Conservation (phyloP, 306 rosid genomes). For the Fragaria nilgerrensis region DNA sequence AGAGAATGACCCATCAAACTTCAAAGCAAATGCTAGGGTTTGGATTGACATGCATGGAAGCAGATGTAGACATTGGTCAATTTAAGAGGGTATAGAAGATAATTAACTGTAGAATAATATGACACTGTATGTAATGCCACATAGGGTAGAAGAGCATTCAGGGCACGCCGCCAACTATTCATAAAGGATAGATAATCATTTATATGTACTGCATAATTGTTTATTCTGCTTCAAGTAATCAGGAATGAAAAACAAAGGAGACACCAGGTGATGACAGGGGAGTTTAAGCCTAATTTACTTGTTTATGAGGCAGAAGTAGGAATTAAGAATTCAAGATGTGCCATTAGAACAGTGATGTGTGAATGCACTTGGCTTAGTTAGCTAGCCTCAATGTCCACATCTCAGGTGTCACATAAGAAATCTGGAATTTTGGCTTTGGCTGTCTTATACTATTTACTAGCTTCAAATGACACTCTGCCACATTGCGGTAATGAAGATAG, state of each 20-base stretch:
- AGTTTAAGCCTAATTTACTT: background rate
- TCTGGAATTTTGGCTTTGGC: constrained; percentile 43
- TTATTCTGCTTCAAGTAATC: constrained; percentile 2
- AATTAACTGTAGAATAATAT: constrained; percentile 2
- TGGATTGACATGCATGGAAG: constrained; percentile 31
- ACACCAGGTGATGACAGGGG: background rate
- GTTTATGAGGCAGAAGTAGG: background rate
- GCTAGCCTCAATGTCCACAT: constrained; percentile 19
- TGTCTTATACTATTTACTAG: constrained; percentile 21
- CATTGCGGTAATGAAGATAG: background rate
- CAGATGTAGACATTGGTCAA: constrained; percentile 46
- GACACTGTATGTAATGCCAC: background rate
- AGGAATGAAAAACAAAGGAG: background rate
- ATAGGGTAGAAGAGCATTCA: constrained; percentile 40
- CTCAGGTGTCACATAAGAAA: constrained; percentile 13
- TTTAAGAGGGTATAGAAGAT: constrained; percentile 32
- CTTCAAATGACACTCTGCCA: constrained; percentile 18
- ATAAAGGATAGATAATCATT: background rate
- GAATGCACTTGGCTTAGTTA: constrained; percentile 15
- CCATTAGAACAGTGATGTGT: constrained; percentile 15
- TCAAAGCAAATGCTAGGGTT: constrained; percentile 36
- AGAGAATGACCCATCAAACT: constrained; percentile 4
- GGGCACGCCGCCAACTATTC: constrained; percentile 65
- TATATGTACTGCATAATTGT: background rate
- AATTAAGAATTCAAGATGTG: background rate